Conservation (phyloP, 2,329 filamentous ascomycete species). For the Colletotrichum gloeosporioides region DNA sequence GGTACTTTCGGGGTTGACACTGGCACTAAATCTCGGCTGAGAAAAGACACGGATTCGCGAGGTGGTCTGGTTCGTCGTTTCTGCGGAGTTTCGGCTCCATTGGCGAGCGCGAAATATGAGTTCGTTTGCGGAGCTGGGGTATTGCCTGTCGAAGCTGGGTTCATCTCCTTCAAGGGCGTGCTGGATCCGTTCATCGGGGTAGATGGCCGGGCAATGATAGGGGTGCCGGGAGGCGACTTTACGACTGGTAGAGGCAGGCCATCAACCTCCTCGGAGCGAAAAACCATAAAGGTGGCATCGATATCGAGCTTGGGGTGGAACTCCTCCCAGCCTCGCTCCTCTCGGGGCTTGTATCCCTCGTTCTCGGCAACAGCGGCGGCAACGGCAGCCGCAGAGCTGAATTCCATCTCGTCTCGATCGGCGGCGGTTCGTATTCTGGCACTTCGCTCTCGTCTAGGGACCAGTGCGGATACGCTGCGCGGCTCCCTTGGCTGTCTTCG, state of each 20-base stretch:
- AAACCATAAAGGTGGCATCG: conserved; percentile 78
- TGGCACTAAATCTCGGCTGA: conserved; percentile 51
- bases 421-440: conserved; percentile 61
- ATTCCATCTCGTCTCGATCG: conserved; percentile 69
- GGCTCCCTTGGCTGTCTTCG: conserved; percentile 38
- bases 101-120: conserved; percentile 31
- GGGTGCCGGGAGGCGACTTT: conserved; percentile 37
- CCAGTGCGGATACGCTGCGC: conserved; percentile 45
- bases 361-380: conserved; percentile 87
- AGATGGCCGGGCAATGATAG: conserved; percentile 33
- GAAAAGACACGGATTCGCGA: conserved; percentile 58
- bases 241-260: conserved; percentile 59
- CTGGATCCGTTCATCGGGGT: conserved; percentile 47
- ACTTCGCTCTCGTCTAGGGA: conserved; percentile 62
- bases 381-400: conserved; percentile 86
- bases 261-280: conserved; percentile 85
- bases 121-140: conserved; percentile 46
- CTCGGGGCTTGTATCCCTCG: conserved; percentile 95
- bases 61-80: conserved; percentile 52
- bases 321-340: conserved; percentile 97
- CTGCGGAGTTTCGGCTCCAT: conserved; percentile 41
- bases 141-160: conserved; percentile 46
- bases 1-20: conserved; percentile 57
- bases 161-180: conserved; percentile 53
- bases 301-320: conserved; percentile 97